Evolutionary conservation across 441 rosid species (phyloP), one percentile per base, ranked within the genome.

Genomic region (Croton setiger): DNA sequence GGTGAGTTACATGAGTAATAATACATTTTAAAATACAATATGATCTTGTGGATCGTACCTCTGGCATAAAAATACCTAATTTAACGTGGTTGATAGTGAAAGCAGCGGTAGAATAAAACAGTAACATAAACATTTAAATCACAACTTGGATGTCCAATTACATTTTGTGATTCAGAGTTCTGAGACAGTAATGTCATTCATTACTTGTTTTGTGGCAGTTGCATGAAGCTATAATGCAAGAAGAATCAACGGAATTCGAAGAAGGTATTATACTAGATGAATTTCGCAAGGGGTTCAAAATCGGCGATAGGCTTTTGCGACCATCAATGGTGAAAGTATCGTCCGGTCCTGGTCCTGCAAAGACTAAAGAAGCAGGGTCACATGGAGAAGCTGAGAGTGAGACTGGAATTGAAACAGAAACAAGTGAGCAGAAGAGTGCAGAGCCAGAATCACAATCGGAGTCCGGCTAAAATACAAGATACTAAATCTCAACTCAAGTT

Each of bases 311-410:
- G 76, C 91, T 94, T 18, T 66, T 94, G 81, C 91, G 98, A 43
- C 96, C 98, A 23, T 84, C 98, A 23, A 91, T 91, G 98, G 98
- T 91, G 75, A 90, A 94, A 76, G 98, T 94, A 31, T 94, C 98
- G 0, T 91, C 98, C n/a, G 97, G 98, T 74, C 96, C 98, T 3
- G 87, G 98, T 58, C 97, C 93, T 53, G 87, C 79, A 51, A 88
- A 85, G 79, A 66, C 84, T 0, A 72, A 74, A 63, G 71, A 69
- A 67, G 77, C 64, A 60, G 81, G 63, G 51, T 79, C 81, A 65
- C 39, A 75, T n/a, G 84, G 61, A 72, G 81, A 72, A 66, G 81
- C 63, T n/a, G 84, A 61, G 27, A 68, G 41, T 9, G 73, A 48
- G 43, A 70, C 51, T 49, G n/a, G n/a, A n/a, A n/a, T n/a, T n/a